Evolutionary conservation across 805 yeast species (phyloP).

Genomic region (Monosporozyma aerobia): DNA sequence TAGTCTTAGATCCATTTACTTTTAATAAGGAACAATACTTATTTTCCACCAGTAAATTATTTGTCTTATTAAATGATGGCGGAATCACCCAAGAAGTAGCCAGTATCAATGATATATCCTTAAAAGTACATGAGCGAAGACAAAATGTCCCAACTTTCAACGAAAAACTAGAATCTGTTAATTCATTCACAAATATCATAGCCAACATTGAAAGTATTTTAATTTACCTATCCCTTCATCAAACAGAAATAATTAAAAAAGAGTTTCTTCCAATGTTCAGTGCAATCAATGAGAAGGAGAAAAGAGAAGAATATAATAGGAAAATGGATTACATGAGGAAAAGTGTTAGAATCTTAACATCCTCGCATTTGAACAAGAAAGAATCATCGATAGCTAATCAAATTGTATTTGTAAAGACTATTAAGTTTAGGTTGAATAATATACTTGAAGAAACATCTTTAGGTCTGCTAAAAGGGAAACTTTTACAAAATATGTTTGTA

Average conservation of each 20-base stretch:
- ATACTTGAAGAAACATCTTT: slow-evolving; percentile 8
- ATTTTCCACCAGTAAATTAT: background rate
- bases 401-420: slow-evolving; percentile 9
- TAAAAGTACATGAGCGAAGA: background rate
- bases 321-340: slow-evolving; percentile 10
- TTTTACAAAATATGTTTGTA: slow-evolving; percentile 8
- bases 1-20: slow-evolving; percentile 4
- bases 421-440: slow-evolving; percentile 8
- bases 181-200: background rate
- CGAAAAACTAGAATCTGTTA: background rate
- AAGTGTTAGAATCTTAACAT: slow-evolving; percentile 22
- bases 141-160: background rate
- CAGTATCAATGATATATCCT: background rate
- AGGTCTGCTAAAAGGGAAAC: slow-evolving; percentile 12
- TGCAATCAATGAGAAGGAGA: background rate
- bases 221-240: background rate
- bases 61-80: background rate
- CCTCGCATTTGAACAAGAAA: slow-evolving; percentile 19
- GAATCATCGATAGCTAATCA: slow-evolving; percentile 12
- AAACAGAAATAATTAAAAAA: background rate
- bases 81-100: background rate
- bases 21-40: background rate
- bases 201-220: background rate
- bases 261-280: background rate
- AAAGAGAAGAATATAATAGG: background rate